Evolutionary conservation across 2,329 filamentous ascomycete species (phyloP).

Genomic region (Neonectria hederae): DNA sequence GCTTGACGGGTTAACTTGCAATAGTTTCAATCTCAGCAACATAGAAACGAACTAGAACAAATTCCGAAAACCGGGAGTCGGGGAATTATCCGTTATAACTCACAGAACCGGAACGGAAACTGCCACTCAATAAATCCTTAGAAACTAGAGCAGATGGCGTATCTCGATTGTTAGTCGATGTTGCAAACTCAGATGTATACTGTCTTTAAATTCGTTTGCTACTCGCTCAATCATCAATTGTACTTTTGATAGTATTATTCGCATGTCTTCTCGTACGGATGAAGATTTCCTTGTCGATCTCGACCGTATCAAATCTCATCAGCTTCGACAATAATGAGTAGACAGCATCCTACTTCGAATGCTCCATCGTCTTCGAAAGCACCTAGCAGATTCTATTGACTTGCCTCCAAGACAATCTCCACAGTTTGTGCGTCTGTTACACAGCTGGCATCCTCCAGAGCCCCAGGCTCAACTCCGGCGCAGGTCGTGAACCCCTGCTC

Average conservation of each 20-base stretch:
- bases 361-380: background rate
- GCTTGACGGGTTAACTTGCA: too few relatives aligned
- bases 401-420: background rate
- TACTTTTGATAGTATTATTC: too few relatives aligned
- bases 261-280: background rate
- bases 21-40: too few relatives aligned
- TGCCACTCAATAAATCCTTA: too few relatives aligned
- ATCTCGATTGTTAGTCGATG: background rate
- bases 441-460: background rate
- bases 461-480: background rate
- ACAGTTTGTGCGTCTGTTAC: background rate
- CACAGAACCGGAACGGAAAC: too few relatives aligned
- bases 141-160: too few relatives aligned
- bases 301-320: background rate
- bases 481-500: background rate
- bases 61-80: too few relatives aligned
- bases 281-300: background rate
- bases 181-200: background rate
- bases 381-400: background rate
- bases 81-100: too few relatives aligned
- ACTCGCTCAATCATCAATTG: background rate
- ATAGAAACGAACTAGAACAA: too few relatives aligned
- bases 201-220: background rate
- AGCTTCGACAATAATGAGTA: background rate
- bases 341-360: background rate